These are phyloP conservation scores for Fusarium humuli DNA, from an alignment of 2,329 filamentous ascomycete genomes.

Conservation along the genomic window DNA sequence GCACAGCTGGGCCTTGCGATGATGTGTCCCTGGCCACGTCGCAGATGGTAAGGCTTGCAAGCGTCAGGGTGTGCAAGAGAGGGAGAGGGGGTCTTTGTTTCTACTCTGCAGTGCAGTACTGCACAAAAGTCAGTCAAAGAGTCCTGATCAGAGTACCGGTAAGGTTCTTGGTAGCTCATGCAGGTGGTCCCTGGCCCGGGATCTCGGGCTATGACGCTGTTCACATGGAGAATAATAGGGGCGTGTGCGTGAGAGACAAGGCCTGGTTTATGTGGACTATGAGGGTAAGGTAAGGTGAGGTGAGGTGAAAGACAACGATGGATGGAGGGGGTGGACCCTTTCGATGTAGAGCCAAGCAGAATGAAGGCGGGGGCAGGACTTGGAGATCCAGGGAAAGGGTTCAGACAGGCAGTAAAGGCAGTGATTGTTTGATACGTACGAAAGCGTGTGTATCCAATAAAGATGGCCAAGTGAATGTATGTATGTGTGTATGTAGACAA, in stretches of 20 bases:
- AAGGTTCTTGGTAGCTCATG: constrained; percentile 48
- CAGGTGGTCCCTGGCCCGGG: constrained; percentile 51
- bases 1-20: constrained; percentile 66
- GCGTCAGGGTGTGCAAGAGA: constrained; percentile 51
- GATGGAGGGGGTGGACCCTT: constrained; percentile 40
- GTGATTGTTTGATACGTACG: constrained; percentile 27
- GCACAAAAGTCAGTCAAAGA: constrained; percentile 65
- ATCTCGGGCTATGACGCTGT: constrained; percentile 60
- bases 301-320: constrained; percentile 30
- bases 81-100: constrained; percentile 55
- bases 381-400: constrained; percentile 19
- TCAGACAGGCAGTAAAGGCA: neutral
- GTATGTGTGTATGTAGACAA: constrained; percentile 21
- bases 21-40: constrained; percentile 72
- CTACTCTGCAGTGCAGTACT: constrained; percentile 57
- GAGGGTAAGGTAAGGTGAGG: constrained; percentile 20
- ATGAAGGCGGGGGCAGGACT: constrained; percentile 26
- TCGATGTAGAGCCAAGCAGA: constrained; percentile 25
- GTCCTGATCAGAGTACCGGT: constrained; percentile 44
- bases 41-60: constrained; percentile 67
- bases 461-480: constrained; percentile 27
- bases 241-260: constrained; percentile 41
- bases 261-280: constrained; percentile 41
- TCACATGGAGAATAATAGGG: constrained; percentile 40
- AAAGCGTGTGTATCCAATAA: constrained; percentile 25